Base-by-base conservation (phyloP, 768 basidiomycete genomes). In the Termitomyces sp. region DNA sequence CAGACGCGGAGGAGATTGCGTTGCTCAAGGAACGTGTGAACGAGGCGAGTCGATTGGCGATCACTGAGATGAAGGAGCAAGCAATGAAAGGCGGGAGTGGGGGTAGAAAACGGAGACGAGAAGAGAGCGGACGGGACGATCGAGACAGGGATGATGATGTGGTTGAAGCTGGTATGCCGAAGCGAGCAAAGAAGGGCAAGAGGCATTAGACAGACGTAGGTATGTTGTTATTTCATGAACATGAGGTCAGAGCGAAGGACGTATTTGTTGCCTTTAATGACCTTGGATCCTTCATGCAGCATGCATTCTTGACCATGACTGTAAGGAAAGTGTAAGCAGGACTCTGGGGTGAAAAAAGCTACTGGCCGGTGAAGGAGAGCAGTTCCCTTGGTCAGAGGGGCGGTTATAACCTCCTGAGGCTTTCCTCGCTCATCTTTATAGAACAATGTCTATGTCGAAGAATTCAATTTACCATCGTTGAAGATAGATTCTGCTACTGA, bases 61-160 rank as follows among this genome's bases (percentile, higher is more conserved):
- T 86, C 53, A 83, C 81, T 46, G 95, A 95, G 74, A 73, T 98
- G 74, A 90, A 89, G 72, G 94, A 96, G 59, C 83, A 88, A 57
- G 85, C 79, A 15, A 73, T 73, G 50, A 81, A 81, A 38, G 82
- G 50, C 36, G 55, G 79, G 20, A 69, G 60, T 47, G 73, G 73
- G 17, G 70, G 73, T 25, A 77, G 77, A 59, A 77, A 80, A 56
- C 72, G 77, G 53, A 73, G 77, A 62, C 79, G 82, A 15, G 81
- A 83, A 25, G 74, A 72, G 11, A 74, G 76, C 50, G 75, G 81
- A 20, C 79, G 77, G 60, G 95, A 94, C 69, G 89, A 93, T 57
- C 82, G 83, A 70, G 96, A 97, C 75, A 79, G 94, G 62, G 96
- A 98, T 66, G 96, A 99, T 69, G 96, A 98, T 76, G 80, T 87